Base-by-base conservation (phyloP, 129 eudicot genomes). In the Pseudognaphalium luteoalbum region DNA sequence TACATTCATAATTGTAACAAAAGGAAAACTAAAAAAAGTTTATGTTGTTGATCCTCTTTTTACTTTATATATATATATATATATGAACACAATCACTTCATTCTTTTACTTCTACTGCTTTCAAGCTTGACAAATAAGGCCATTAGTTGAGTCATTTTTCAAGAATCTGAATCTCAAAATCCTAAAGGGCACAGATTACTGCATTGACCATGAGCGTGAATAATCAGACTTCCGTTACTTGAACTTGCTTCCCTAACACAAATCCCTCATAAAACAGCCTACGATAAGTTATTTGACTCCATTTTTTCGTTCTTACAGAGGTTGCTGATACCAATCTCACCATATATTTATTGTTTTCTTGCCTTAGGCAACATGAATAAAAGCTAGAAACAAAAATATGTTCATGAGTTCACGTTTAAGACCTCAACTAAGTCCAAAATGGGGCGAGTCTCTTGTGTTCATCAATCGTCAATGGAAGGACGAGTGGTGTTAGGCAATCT, bases 401-500 rank as follows among this genome's bases (percentile, higher is more conserved):
- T 41, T 6, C 16, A 33, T 28, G 11, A 47, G 37, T 50, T 47
- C 20, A 52, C 58, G 22, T 65, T 68, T 35, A 28, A 71, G 76
- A 76, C 51, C 65, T 9, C 20, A 7, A 72, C 57, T 25, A 28
- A 70, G 9, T 37, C 39, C 15, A 16, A 64, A 72, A 32, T 30
- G 15, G 28, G 22, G 33, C 25, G 21, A 59, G 47, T 44, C 15
- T 50, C 7, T 54, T 71, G 41, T 5, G 16, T 51, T 63, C 52
- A 19, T 87, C 70, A 86, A 25, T 84, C 87, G 25, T 85, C 97
- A 1, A 88, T 82, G 35, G 91, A 79, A 44, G 88, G 81, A 3
- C 84, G 89, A 4, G 97, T 94, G 37, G 70, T 82, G 75, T 87
- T 95, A 15, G 99, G 99, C 86, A 95, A 78, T 70, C 90, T 87